Evolutionary conservation across 2,329 filamentous ascomycete species (phyloP).

Genomic region (Aulographum hederae): DNA sequence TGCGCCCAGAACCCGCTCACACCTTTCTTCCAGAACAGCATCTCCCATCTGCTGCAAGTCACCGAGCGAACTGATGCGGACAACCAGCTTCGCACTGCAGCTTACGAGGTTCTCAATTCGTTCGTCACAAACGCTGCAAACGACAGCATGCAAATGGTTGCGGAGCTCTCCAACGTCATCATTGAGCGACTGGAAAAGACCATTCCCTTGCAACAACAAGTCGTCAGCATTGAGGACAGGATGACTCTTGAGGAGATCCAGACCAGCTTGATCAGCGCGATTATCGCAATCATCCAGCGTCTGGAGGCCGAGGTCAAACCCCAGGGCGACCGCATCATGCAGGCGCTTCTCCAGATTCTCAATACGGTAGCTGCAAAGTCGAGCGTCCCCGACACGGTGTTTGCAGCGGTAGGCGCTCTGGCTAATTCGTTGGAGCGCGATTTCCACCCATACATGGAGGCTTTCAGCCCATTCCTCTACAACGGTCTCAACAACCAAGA

Average conservation of each 20-base stretch:
- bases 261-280: conserved; percentile 79
- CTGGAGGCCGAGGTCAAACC: conserved; percentile 82
- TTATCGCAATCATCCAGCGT: conserved; percentile 79
- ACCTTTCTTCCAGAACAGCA: conserved; percentile 81
- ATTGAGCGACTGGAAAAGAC: conserved; percentile 85
- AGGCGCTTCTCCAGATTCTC: conserved; percentile 65
- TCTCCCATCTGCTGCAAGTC: conserved; percentile 66
- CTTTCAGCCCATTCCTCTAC: conserved; percentile 82
- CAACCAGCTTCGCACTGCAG: conserved; percentile 78
- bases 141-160: conserved; percentile 67
- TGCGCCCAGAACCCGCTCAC: conserved; percentile 68
- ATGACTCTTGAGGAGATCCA: conserved; percentile 96
- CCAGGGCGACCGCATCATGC: conserved; percentile 88
- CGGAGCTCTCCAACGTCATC: conserved; percentile 68
- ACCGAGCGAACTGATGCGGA: conserved; percentile 72
- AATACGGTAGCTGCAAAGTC: conserved; percentile 66
- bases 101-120: conserved; percentile 90
- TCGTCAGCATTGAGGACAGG: conserved; percentile 92
- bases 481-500: conserved; percentile 91
- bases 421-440: conserved; percentile 82
- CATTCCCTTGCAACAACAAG: conserved; percentile 72
- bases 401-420: conserved; percentile 80
- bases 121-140: conserved; percentile 84
- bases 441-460: conserved; percentile 94
- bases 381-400: conserved; percentile 83